Conservation (phyloP, 768 basidiomycete species). For the Termitomyces sp. region DNA sequence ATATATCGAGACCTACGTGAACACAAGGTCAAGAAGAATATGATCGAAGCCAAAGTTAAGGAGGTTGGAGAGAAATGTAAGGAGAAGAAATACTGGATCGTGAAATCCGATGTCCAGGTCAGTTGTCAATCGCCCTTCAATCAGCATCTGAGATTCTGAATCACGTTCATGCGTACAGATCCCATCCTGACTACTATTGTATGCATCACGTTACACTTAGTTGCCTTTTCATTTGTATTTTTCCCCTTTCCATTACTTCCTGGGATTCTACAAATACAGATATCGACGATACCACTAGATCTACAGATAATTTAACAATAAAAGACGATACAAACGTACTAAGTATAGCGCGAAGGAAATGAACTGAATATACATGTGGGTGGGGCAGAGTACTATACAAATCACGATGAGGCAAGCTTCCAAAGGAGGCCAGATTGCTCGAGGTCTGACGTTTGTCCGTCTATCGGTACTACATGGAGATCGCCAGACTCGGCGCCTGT, state of each 20-base stretch:
- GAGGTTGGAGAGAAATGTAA: slow-evolving; percentile 76
- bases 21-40: slow-evolving; percentile 79
- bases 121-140: slow-evolving; percentile 1
- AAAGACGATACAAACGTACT: not conserved
- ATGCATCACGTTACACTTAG: not conserved
- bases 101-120: slow-evolving; percentile 42
- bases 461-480: slow-evolving; percentile 38
- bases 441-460: slow-evolving; percentile 26
- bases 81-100: slow-evolving; percentile 70
- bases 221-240: not conserved
- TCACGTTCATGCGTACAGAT: slow-evolving; percentile 5
- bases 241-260: not conserved
- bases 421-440: slow-evolving; percentile 40
- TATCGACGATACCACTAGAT: slow-evolving; percentile 1
- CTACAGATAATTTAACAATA: not conserved
- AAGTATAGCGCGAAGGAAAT: not conserved
- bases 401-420: slow-evolving; percentile 42
- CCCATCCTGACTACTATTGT: not conserved
- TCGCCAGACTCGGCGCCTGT: slow-evolving; percentile 50
- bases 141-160: too few relatives aligned
- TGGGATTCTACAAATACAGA: slow-evolving; percentile 1
- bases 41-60: slow-evolving; percentile 76
- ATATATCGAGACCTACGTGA: slow-evolving; percentile 65
- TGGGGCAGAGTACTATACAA: not conserved
- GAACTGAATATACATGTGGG: not conserved